Percentiles rank a stretch among this genome's conserved stretches.
phyloP scores from a whole-genome alignment of 2,329 filamentous ascomycete species.

The Xylariaceae sp. region DNA sequence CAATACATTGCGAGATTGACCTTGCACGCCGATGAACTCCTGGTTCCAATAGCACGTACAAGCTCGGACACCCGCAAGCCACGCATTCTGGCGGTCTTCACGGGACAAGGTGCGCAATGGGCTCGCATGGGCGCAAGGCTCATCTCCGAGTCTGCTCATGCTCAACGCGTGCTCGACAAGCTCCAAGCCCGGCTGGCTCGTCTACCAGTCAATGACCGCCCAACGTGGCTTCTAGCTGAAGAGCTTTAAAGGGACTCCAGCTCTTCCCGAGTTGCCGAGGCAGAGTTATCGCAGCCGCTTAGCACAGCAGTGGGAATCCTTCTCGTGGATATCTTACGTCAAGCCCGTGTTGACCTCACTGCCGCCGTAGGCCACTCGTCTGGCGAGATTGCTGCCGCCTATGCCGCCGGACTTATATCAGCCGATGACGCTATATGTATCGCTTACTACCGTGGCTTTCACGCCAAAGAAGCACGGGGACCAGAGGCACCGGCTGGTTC shows the following conservation, averaged over 20 bases:
- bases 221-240: slow-evolving; percentile 19
- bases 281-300: slow-evolving; percentile 21
- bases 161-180: slow-evolving; percentile 1
- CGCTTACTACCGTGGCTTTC: slow-evolving; percentile 38
- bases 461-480: slow-evolving; percentile 12
- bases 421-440: slow-evolving; percentile 33
- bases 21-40: no score
- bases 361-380: slow-evolving; percentile 22
- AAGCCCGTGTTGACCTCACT: slow-evolving; percentile 6
- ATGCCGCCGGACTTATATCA: slow-evolving; percentile 36
- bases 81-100: slow-evolving; percentile 17
- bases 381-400: slow-evolving; percentile 39
- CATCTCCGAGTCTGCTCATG: slow-evolving; percentile 3
- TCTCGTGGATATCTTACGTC: slow-evolving; percentile 10
- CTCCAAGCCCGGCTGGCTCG: slow-evolving; percentile 15
- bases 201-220: slow-evolving; percentile 17
- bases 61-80: slow-evolving; percentile 1
- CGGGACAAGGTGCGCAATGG: slow-evolving; percentile 22
- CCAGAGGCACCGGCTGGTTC: slow-evolving; percentile 21
- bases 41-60: no score
- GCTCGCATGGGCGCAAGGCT: slow-evolving; percentile 19
- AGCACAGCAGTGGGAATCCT: slow-evolving; percentile 18
- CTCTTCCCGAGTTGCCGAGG: slow-evolving; percentile 21
- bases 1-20: no score
- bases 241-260: slow-evolving; percentile 5